Percentiles rank a stretch among this genome's conserved stretches.
These are phyloP conservation scores for Emmonsiellopsis sp. DNA, from an alignment of 2,329 filamentous ascomycete genomes.

Conservation along the genomic window DNA sequence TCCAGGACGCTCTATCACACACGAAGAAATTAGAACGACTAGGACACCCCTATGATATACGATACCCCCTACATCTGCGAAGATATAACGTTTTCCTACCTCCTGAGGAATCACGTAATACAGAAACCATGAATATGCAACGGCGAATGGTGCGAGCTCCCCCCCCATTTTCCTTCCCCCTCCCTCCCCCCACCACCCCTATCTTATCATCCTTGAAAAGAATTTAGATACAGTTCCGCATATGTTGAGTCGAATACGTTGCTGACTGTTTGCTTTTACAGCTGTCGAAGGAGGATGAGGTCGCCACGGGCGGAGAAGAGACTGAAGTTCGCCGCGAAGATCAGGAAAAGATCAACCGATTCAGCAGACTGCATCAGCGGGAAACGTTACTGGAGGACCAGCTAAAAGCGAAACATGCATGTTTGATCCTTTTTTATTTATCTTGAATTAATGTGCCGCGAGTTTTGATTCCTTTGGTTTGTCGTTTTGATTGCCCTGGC, in stretches of 20 bases:
- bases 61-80: too few relatives aligned
- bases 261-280: slow-evolving; percentile 29
- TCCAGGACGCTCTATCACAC: too few relatives aligned
- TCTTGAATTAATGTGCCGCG: neutral
- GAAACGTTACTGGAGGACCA: slow-evolving; percentile 71
- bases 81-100: neutral
- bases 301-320: slow-evolving; percentile 61
- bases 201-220: neutral
- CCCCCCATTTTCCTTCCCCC: neutral
- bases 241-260: neutral
- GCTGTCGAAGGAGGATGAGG: slow-evolving; percentile 93
- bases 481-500: neutral
- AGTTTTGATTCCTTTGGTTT: neutral
- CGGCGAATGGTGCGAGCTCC: slow-evolving; percentile 2
- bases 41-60: too few relatives aligned
- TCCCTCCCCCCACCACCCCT: neutral
- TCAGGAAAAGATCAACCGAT: slow-evolving; percentile 97
- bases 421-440: slow-evolving; percentile 18
- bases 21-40: too few relatives aligned
- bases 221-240: too few relatives aligned
- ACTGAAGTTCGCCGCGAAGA: slow-evolving; percentile 92
- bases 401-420: slow-evolving; percentile 66
- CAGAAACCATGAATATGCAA: slow-evolving; percentile 1
- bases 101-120: neutral
- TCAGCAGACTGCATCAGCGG: slow-evolving; percentile 86